Base-by-base conservation (phyloP, 129 eudicot species). In the Lonicera japonica region DNA sequence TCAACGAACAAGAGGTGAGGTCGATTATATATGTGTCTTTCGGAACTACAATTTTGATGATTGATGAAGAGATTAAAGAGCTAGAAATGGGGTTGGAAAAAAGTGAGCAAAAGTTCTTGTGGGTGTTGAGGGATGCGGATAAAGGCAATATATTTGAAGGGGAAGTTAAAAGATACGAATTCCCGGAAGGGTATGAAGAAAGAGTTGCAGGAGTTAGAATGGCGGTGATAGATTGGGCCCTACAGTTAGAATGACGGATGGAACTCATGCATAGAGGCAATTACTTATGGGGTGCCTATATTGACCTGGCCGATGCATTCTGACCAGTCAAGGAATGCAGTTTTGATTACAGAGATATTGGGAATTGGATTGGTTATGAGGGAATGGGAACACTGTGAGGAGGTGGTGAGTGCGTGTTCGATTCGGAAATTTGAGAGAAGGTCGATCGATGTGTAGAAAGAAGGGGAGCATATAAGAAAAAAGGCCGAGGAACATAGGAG, bases 11-110 rank as follows among this genome's bases (percentile, higher is more conserved):
- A 61, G 77, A 60, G 14, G 50, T 77, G 5, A 74, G 68, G 1
- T 77, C 84, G 0, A 95, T 90, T 45, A 68, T 90, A 7, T 79
- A 65, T 38, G 79, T 90, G 1, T 83, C 89, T 0, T 90, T 90
- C 14, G 95, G 94, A 0, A 73, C 95, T 1, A 76, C 83, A 0
- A 57, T 70, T 29, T 70, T 89, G 0, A 50, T 90, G 8, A 38
- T 75, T 0, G 76, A 73, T 14, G 83, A 90, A 25, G 76, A 90
- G 41, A 70, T 86, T 34, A 39, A 20, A 8, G 85, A 81, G 76
- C 56, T 90, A 0, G 97, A 95, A 25, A 47, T 24, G 3, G 95
- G 95, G 21, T 52, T 86, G 22, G 97, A 86, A 43, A 34, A 58
- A 25, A 90, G 95, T 45, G 48, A 67, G 17, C 80, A 75, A 0